These are phyloP conservation scores for Aspergillus awamori DNA, from an alignment of 2,329 filamentous ascomycete genomes.

Conservation along the genomic window DNA sequence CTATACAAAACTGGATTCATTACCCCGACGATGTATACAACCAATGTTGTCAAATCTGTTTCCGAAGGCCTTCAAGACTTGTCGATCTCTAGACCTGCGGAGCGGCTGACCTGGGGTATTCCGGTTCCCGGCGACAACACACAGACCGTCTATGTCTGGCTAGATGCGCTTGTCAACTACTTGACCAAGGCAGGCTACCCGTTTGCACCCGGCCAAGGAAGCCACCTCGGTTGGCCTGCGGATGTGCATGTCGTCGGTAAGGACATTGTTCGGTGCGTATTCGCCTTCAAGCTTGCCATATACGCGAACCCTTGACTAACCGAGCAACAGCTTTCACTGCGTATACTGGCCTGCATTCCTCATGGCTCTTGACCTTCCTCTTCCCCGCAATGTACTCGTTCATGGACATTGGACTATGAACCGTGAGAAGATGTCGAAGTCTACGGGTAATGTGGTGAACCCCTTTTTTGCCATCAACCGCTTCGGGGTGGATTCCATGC, in stretches of 20 bases:
- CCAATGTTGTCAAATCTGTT: constrained; percentile 78
- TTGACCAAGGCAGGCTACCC: constrained; percentile 86
- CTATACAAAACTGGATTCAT: constrained; percentile 86
- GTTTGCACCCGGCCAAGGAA: constrained; percentile 64
- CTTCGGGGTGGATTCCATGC: constrained; percentile 83
- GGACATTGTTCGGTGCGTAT: constrained; percentile 74
- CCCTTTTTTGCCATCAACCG: constrained; percentile 88
- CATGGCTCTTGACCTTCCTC: constrained; percentile 78
- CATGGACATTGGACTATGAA: constrained; percentile 97
- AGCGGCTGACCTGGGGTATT: constrained; percentile 84
- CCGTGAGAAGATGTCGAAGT: constrained; percentile 94
- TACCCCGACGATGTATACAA: constrained; percentile 70
- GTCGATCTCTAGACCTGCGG: constrained; percentile 80
- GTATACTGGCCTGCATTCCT: constrained; percentile 98
- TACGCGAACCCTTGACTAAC: constrained; percentile 19
- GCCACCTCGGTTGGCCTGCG: constrained; percentile 77
- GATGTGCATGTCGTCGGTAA: constrained; percentile 94
- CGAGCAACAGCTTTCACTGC: constrained; percentile 71
- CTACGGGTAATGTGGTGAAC: constrained; percentile 90
- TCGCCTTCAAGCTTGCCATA: not conserved
- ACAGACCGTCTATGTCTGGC: constrained; percentile 97
- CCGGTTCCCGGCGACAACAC: constrained; percentile 78
- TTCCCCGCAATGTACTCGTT: constrained; percentile 78
- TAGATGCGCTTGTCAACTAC: constrained; percentile 95
- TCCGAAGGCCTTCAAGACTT: constrained; percentile 78